Evolutionary conservation across 176 grass and related monocot species (phyloP).

Genomic region (Zoysia japonica): DNA sequence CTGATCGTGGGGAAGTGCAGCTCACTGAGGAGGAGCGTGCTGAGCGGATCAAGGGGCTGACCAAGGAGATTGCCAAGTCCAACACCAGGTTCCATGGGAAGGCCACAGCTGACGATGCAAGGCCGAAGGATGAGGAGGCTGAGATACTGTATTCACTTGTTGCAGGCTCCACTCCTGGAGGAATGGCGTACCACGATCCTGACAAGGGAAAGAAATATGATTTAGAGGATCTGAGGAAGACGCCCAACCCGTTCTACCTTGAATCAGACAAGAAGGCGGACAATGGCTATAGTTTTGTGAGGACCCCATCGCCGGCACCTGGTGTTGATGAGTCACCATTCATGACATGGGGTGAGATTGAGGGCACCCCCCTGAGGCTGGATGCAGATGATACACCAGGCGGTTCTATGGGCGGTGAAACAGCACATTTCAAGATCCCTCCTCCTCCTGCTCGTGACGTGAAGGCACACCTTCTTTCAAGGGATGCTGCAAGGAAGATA

Average conservation of each 20-base stretch:
- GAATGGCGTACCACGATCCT: conserved; percentile 56
- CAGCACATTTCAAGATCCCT: conserved; percentile 75
- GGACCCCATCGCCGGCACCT: conserved; percentile 78
- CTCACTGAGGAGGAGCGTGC: conserved; percentile 80
- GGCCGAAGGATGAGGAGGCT: conserved; percentile 61
- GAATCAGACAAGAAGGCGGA: conserved; percentile 73
- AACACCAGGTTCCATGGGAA: conserved; percentile 76
- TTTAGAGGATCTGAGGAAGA: conserved; percentile 93
- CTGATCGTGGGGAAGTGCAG: conserved; percentile 58
- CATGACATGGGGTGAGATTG: conserved; percentile 99
- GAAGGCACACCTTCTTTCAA: conserved; percentile 83
- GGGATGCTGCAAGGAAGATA: conserved; percentile 87
- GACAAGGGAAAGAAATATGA: conserved; percentile 84
- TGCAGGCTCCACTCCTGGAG: conserved; percentile 67
- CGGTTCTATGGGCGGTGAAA: conserved; percentile 43
- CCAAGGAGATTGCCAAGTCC: conserved; percentile 77
- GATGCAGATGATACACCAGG: conserved; percentile 60
- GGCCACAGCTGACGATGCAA: conserved; percentile 44
- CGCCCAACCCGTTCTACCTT: conserved; percentile 68
- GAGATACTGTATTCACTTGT: conserved; percentile 72
- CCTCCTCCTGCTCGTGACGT: conserved; percentile 67
- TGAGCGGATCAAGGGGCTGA: conserved; percentile 65
- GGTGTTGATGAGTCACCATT: conserved; percentile 90
- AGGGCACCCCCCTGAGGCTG: conserved; percentile 80
- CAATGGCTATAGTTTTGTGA: conserved; percentile 87